Percentiles rank a stretch among this genome's conserved stretches.
phyloP scores from a whole-genome alignment of 352 stramenopile species.

The Globisporangium parvum region DNA sequence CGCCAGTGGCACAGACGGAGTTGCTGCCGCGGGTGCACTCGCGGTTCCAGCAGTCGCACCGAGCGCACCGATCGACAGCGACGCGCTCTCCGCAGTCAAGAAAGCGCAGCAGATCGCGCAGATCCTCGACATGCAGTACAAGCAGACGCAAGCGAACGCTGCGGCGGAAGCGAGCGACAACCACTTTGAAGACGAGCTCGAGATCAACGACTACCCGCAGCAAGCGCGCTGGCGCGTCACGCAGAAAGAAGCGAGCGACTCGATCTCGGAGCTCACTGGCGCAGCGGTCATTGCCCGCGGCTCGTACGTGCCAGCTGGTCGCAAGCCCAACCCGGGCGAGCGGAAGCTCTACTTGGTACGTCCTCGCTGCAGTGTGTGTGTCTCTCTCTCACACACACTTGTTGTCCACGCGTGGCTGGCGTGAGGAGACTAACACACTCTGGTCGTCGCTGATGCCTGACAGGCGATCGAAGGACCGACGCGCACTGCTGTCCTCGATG shows the following conservation, averaged over 20 bases:
- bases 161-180: slow-evolving; percentile 28
- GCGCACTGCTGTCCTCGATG: slow-evolving; percentile 65
- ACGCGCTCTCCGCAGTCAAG: slow-evolving; percentile 66
- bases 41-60: background rate
- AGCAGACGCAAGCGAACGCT: slow-evolving; percentile 35
- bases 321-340: slow-evolving; percentile 79
- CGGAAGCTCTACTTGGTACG: slow-evolving; percentile 86
- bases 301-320: slow-evolving; percentile 82
- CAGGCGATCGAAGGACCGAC: slow-evolving; percentile 79
- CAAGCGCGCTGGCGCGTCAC: slow-evolving; percentile 86
- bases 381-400: too few relatives aligned
- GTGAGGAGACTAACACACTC: background rate
- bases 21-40: background rate
- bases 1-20: slow-evolving; percentile 4
- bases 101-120: slow-evolving; percentile 84
- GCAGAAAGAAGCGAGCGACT: slow-evolving; percentile 83
- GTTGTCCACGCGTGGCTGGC: too few relatives aligned
- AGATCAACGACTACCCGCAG: slow-evolving; percentile 94
- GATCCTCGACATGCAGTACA: slow-evolving; percentile 76
- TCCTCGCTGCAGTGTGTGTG: background rate
- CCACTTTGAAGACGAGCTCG: slow-evolving; percentile 87
- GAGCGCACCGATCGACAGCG: slow-evolving; percentile 30
- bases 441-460: background rate
- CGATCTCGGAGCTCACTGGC: slow-evolving; percentile 85
- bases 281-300: slow-evolving; percentile 85